phyloP scores from a whole-genome alignment of 768 basidiomycete genomes.

The Lentinula detonsa region DNA sequence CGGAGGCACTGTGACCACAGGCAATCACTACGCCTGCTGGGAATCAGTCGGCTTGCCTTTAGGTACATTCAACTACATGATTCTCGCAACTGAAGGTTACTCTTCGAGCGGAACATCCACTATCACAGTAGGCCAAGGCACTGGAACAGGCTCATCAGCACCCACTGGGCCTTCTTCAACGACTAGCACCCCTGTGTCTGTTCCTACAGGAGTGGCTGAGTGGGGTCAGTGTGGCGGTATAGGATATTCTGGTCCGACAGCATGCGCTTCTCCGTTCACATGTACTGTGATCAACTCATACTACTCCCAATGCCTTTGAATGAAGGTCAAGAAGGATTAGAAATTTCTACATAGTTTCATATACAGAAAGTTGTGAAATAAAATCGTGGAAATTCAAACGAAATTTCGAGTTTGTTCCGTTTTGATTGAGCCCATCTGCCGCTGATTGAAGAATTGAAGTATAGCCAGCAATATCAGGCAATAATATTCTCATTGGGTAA shows the following conservation, averaged over 20 bases:
- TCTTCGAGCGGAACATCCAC: constrained; percentile 25
- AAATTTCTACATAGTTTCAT: too few species aligned
- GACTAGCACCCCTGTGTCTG: neutral
- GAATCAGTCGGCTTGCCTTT: constrained; percentile 27
- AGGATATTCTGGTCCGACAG: constrained; percentile 13
- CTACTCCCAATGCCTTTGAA: constrained; percentile 7
- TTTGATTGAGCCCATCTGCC: too few species aligned
- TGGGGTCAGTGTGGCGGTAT: constrained; percentile 8
- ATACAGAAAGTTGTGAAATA: too few species aligned
- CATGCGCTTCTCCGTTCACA: constrained; percentile 11
- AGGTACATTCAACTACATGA: constrained; percentile 38
- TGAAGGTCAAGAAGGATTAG: neutral
- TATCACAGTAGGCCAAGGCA: constrained; percentile 1
- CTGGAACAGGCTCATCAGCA: neutral
- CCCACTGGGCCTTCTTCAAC: neutral
- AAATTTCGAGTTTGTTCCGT: too few species aligned
- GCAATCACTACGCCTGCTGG: constrained; percentile 42
- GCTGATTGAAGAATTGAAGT: too few species aligned
- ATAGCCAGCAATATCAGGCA: too few species aligned
- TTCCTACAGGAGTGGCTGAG: neutral
- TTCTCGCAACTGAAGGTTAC: constrained; percentile 42
- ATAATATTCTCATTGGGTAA: neutral
- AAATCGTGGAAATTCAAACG: too few species aligned
- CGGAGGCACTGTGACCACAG: constrained; percentile 27
- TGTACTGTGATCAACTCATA: constrained; percentile 10